Percentiles rank a stretch among this genome's conserved stretches.
These are phyloP conservation scores for Begonia masoniana DNA, from an alignment of 306 rosid species.

Conservation along the genomic window DNA sequence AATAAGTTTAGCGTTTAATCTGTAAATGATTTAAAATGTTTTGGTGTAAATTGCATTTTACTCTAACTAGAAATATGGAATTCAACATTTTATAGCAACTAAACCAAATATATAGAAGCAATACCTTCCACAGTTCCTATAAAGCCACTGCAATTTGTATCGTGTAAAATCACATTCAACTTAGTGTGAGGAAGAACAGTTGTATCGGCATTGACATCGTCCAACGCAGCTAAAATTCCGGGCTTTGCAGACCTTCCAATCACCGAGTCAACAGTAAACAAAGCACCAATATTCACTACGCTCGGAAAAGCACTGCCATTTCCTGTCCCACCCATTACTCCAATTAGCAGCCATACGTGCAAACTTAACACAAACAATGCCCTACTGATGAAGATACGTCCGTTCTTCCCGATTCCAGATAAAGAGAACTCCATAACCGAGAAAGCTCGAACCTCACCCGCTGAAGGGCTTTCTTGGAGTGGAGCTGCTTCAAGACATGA, in stretches of 20 bases:
- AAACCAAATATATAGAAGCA: not conserved
- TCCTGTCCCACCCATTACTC: slow-evolving; percentile 31
- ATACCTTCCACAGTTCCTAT: slow-evolving; percentile 15
- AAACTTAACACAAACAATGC: slow-evolving; percentile 22
- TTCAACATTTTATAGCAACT: too few species aligned
- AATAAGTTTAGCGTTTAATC: too few species aligned
- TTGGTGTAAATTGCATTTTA: too few species aligned
- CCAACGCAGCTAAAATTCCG: slow-evolving; percentile 10
- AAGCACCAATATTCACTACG: slow-evolving; percentile 51
- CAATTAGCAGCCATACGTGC: slow-evolving; percentile 31
- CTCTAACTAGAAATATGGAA: too few species aligned
- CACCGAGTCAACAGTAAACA: slow-evolving; percentile 39
- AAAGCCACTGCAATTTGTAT: slow-evolving; percentile 16
- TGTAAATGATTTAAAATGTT: too few species aligned
- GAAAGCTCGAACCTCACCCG: slow-evolving; percentile 8
- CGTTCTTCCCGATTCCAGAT: slow-evolving; percentile 11
- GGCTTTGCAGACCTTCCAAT: slow-evolving; percentile 14
- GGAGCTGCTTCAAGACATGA: slow-evolving; percentile 14
- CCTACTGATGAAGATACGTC: slow-evolving; percentile 12
- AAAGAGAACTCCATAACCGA: slow-evolving; percentile 25
- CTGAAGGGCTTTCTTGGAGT: slow-evolving; percentile 7
- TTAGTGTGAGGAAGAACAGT: slow-evolving; percentile 5
- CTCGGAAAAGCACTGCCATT: slow-evolving; percentile 23
- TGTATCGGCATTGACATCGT: slow-evolving; percentile 10
- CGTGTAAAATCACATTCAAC: slow-evolving; percentile 8